Evolutionary conservation across 2,329 filamentous ascomycete species (phyloP), one percentile per base, ranked within the genome.

Genomic region (Trichophyton mentagrophytes): DNA sequence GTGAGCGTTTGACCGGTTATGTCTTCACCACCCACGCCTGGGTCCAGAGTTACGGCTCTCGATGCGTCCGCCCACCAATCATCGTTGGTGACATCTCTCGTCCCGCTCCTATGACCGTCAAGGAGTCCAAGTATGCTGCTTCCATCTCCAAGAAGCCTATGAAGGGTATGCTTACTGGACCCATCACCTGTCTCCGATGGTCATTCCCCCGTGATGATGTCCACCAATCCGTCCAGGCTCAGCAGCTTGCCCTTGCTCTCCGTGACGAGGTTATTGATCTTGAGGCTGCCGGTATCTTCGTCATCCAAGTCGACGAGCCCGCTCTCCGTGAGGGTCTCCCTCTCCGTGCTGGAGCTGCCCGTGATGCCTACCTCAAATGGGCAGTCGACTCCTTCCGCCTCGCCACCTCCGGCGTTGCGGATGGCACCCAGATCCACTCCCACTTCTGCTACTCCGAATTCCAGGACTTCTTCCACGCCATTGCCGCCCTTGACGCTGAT

Each of bases 361-460:
- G 93, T 75, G 90, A 95, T 76, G 89, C 89, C 73, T 99, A 99
- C 85, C 86, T 99, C 69, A 81, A 87, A 70, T 99, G 93, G 93
- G 93, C 93, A 64, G 93, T 99, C 72, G 87, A 96, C 80, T 90
- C 91, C 70, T 99, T 99, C 90, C 90, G 89, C 76, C 89, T 99
- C 68, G 86, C 92, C 67, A 95, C 91, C 70, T 86, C 90, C 64
- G 93, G 90, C 76, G 92, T 99, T 64, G 80, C 90, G 79, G 90
- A 99, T 78, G 89, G 87, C 62, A 99, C 93, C 68, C 93, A 99
- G 84, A 96, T 99, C 77, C 93, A 99, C 87, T 96, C 91, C 66
- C 93, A 99, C 84, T 99, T 99, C 89, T 99, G 93, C 79, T 99
- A 99, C 87, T 97, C 93, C 59, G 93, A 99, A 84, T 99, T 99